Percentiles rank a stretch among this genome's conserved stretches.
phyloP scores from a whole-genome alignment of 176 grass and related monocot species.

The Aegilops speltoides region DNA sequence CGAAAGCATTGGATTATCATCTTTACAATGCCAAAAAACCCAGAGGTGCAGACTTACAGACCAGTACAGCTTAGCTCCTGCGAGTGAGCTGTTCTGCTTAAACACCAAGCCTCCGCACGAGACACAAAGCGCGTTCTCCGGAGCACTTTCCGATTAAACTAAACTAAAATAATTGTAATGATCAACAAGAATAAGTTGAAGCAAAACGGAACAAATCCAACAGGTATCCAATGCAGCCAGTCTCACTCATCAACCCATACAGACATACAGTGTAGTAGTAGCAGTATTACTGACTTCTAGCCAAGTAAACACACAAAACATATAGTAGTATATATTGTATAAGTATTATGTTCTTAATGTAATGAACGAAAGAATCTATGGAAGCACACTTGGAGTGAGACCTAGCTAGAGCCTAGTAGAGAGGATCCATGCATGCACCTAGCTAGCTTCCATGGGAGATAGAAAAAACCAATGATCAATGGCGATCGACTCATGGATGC shows the following conservation, averaged over 20 bases:
- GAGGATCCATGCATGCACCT: not conserved
- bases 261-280: slow-evolving; percentile 1
- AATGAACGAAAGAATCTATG: not conserved
- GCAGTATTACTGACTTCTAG: not conserved
- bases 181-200: not conserved
- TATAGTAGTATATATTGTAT: not conserved
- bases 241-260: slow-evolving; percentile 8
- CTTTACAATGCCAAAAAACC: slow-evolving; percentile 43
- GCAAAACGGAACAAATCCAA: slow-evolving; percentile 29
- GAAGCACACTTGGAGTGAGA: not conserved
- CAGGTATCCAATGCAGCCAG: slow-evolving; percentile 46
- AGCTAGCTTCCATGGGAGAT: not conserved
- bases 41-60: not conserved
- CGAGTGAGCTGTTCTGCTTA: slow-evolving; percentile 10
- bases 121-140: slow-evolving; percentile 43
- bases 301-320: not conserved
- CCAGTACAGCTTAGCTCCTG: not conserved
- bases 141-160: slow-evolving; percentile 44
- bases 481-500: not conserved
- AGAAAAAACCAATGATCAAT: slow-evolving; percentile 13
- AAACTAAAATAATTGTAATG: not conserved
- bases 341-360: slow-evolving; percentile 11
- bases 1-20: slow-evolving; percentile 7
- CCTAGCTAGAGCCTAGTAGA: not conserved
- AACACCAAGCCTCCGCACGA: slow-evolving; percentile 34